Percentiles rank a stretch among this genome's conserved stretches.
Conservation (phyloP, 768 basidiomycete genomes). For the Leccinum subtestaceum region DNA sequence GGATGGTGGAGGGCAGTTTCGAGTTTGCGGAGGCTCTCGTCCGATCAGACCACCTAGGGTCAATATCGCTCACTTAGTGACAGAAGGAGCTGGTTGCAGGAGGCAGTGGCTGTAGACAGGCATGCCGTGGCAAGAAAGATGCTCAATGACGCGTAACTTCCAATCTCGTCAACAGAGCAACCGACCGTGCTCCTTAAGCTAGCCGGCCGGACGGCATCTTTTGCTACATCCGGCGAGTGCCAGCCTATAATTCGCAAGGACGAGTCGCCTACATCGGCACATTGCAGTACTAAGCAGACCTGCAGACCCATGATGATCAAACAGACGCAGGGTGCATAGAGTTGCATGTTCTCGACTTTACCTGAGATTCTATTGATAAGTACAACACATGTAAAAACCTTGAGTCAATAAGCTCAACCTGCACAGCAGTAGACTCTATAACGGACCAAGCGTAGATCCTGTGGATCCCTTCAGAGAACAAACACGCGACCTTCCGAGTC, state of each 20-base stretch:
- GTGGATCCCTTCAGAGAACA: slow-evolving; percentile 9
- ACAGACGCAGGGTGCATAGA: background rate
- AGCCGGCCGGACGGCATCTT: background rate
- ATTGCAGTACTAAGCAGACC: background rate
- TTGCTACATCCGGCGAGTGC: background rate
- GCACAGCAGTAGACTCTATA: background rate
- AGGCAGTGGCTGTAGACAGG: background rate
- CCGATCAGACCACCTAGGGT: background rate
- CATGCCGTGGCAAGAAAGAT: background rate
- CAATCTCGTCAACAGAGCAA: background rate
- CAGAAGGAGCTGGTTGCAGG: background rate
- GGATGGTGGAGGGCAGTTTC: background rate
- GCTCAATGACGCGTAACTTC: background rate
- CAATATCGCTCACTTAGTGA: background rate
- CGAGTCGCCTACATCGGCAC: background rate
- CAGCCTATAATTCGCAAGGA: background rate
- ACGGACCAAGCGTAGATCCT: background rate
- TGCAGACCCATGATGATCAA: background rate
- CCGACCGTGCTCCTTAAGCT: background rate
- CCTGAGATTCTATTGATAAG: background rate
- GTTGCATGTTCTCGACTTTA: background rate
- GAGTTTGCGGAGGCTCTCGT: background rate
- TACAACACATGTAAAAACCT: background rate
- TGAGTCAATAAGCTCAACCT: background rate
- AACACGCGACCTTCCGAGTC: slow-evolving; percentile 20